Conservation (phyloP, 306 rosid species). For the Amphicarpaea edgeworthii region DNA sequence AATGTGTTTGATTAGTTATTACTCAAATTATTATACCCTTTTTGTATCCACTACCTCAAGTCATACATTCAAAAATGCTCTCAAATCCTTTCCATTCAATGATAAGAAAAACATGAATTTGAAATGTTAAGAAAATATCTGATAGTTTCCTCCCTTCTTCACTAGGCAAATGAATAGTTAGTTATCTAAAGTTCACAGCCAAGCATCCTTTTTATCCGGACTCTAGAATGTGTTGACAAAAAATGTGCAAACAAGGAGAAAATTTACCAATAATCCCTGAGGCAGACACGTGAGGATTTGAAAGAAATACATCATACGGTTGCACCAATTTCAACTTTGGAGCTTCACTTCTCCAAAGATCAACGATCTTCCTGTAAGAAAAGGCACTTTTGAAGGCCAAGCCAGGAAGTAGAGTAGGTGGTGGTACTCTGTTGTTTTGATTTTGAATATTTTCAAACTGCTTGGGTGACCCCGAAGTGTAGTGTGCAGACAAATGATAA, state of each 20-base stretch:
- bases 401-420: conserved; percentile 76
- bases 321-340: conserved; percentile 70
- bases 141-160: conserved; percentile 35
- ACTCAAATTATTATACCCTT: not conserved
- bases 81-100: conserved; percentile 1
- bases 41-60: not conserved
- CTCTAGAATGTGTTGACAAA: conserved; percentile 13
- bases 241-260: conserved; percentile 25
- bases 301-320: conserved; percentile 84
- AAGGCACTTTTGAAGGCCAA: conserved; percentile 72
- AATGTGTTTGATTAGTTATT: not conserved
- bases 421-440: conserved; percentile 46
- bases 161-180: conserved; percentile 15
- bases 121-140: conserved; percentile 11
- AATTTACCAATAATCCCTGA: conserved; percentile 80
- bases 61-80: conserved; percentile 5
- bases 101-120: not conserved
- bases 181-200: not conserved
- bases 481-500: conserved; percentile 73
- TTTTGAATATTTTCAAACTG: conserved; percentile 52
- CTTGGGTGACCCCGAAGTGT: conserved; percentile 69
- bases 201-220: conserved; percentile 10
- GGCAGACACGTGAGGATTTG: conserved; percentile 73
- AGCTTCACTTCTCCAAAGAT: conserved; percentile 80
- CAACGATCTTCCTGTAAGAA: conserved; percentile 66